Evolutionary conservation across 352 stramenopile genomes (phyloP), one percentile per base, ranked within the genome.

Genomic region (Globisporangium perplexum): DNA sequence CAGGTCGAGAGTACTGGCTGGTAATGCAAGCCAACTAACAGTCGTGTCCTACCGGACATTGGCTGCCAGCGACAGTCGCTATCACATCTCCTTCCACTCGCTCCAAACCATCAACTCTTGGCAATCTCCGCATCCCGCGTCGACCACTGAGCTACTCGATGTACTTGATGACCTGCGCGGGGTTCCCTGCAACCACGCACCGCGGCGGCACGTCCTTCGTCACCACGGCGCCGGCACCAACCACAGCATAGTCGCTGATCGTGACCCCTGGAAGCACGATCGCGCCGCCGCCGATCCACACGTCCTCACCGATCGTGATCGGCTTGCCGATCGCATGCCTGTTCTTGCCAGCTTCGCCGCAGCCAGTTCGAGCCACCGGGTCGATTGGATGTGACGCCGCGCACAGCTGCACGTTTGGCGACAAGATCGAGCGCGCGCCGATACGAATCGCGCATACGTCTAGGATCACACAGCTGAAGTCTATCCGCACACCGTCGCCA

Each of bases 391-490:
- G 88, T 4, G 59, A 87, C 0, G 88, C 83, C 15, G 85, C 82
- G 60, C 83, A 91, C 28, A 96, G 61, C 55, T 89, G 71, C 20
- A 94, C 83, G 43, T 75, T 72, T 0, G 86, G 88, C 2, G 61
- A 86, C 15, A 96, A 67, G 54, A 93, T 62, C 22, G 75, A 80
- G 47, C 79, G 75, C 20, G 77, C 63, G 5, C 88, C 88, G 53
- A 96, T 90, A 30, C 48, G 79, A 53, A 95, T 83, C 47, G 65
- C 53, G 45, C 76, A 87, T 46, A 76, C 75, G 65, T 96, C 86
- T 6, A 96, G 71, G 22, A 96, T 59, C 24, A 86, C 77, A 51
- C 84, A 95, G 59, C 88, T 84, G 65, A 91, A 92, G 64, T 96
- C 94, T 67, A 93, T 88, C 69, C 80, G 95, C 47, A 91, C 84